Conservation (phyloP, 2,329 filamentous ascomycete genomes). For the Diaporthe eres region DNA sequence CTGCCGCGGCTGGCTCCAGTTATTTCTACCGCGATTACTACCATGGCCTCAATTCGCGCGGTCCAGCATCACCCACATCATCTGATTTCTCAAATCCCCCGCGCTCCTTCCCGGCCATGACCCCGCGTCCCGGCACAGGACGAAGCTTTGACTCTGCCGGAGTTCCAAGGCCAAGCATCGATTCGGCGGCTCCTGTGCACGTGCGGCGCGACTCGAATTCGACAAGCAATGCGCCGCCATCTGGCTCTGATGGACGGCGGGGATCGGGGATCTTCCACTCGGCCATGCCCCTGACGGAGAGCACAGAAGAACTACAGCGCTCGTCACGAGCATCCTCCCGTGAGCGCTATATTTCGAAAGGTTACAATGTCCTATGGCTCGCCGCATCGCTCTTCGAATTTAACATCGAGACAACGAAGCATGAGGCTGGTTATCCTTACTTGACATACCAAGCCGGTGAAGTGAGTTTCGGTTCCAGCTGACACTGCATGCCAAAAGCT, state of each 20-base stretch:
- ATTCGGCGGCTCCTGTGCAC: constrained; percentile 52
- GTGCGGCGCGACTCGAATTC: constrained; percentile 67
- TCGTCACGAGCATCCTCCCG: constrained; percentile 73
- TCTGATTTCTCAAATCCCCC: constrained; percentile 66
- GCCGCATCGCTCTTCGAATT: constrained; percentile 97
- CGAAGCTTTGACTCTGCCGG: constrained; percentile 71
- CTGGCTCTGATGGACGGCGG: constrained; percentile 63
- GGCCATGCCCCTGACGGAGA: constrained; percentile 84
- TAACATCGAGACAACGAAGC: constrained; percentile 92
- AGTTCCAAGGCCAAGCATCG: constrained; percentile 65
- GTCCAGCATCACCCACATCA: constrained; percentile 71
- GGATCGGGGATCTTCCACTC: constrained; percentile 89
- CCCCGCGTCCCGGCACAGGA: constrained; percentile 70
- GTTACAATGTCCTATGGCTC: constrained; percentile 86
- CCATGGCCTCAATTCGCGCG: constrained; percentile 61
- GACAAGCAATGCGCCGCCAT: constrained; percentile 65
- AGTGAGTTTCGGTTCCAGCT: constrained; percentile 60
- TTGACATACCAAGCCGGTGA: constrained; percentile 96
- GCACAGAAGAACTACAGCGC: constrained; percentile 65
- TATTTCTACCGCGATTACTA: constrained; percentile 72
- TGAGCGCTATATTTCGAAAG: constrained; percentile 67
- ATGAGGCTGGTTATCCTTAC: constrained; percentile 96
- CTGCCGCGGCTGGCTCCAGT: constrained; percentile 60
- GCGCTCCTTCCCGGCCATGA: constrained; percentile 60
- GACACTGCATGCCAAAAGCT: constrained; percentile 30